phyloP scores from a whole-genome alignment of 192 early-diverging fungal species.

The Geranomyces variabilis region DNA sequence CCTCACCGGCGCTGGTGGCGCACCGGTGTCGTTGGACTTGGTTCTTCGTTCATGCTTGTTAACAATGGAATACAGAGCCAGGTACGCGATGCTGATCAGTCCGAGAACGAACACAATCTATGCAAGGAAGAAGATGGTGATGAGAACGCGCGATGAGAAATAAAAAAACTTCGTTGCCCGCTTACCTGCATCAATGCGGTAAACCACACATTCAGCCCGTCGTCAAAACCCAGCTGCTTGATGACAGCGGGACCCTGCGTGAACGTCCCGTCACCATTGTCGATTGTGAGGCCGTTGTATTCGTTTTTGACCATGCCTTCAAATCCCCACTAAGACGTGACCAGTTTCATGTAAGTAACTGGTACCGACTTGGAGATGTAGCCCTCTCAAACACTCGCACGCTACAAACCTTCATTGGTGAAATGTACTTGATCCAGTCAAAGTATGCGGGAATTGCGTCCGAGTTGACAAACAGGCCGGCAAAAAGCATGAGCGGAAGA shows the following conservation, averaged over 20 bases:
- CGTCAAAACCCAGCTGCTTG: background rate
- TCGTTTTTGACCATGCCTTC: slow-evolving; percentile 31
- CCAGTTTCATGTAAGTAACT: too few species aligned
- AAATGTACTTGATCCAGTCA: slow-evolving; percentile 43
- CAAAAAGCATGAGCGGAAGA: slow-evolving; percentile 59
- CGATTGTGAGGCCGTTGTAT: slow-evolving; percentile 9
- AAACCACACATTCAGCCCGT: slow-evolving; percentile 4
- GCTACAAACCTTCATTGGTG: slow-evolving; percentile 40
- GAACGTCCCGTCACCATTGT: background rate
- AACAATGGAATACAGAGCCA: background rate
- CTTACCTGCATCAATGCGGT: background rate
- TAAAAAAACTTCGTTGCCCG: too few species aligned
- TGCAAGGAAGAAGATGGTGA: too few species aligned
- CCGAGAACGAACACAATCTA: background rate
- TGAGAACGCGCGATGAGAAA: too few species aligned
- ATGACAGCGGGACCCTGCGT: background rate
- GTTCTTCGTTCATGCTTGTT: background rate
- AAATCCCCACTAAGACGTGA: slow-evolving; percentile 62
- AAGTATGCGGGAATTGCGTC: slow-evolving; percentile 60
- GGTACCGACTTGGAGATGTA: too few species aligned
- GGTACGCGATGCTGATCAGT: background rate
- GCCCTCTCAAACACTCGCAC: too few species aligned
- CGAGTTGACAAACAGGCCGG: slow-evolving; percentile 64
- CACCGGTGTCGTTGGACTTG: too few species aligned
- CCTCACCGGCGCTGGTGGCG: too few species aligned